Conservation (phyloP, 139 green algal species). For the Micractinium sp. region DNA sequence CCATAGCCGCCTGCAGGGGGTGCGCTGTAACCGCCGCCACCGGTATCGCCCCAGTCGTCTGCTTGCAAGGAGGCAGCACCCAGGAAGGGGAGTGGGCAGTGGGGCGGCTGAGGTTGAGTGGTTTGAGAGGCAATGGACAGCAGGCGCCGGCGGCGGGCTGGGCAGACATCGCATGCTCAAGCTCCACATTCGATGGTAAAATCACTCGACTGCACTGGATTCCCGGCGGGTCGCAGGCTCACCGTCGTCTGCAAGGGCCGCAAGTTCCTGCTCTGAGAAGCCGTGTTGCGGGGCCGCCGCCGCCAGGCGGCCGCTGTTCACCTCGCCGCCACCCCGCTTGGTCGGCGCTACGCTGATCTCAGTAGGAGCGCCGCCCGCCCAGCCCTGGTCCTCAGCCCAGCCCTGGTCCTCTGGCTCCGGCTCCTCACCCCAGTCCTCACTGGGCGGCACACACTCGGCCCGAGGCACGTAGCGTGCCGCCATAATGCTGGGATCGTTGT, state of each 20-base stretch:
- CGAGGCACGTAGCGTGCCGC: background rate
- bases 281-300: background rate
- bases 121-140: background rate
- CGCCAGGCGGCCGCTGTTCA: background rate
- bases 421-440: background rate
- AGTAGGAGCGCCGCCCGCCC: background rate
- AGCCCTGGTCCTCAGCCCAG: background rate
- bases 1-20: background rate
- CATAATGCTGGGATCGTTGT: background rate
- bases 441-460: background rate
- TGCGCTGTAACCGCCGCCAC: background rate
- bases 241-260: background rate
- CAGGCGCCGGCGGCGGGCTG: background rate
- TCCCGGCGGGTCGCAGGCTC: background rate
- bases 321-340: background rate
- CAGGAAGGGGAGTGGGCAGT: background rate
- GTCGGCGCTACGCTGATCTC: background rate
- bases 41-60: conserved; percentile 13
- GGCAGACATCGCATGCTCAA: background rate
- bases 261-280: background rate
- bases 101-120: no score
- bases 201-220: background rate
- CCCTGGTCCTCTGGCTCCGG: background rate
- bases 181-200: background rate
- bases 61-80: background rate